Percentiles rank a stretch among this genome's conserved stretches.
phyloP scores from a whole-genome alignment of 805 yeast genomes.

The Saccharomycopsis schoenii region DNA sequence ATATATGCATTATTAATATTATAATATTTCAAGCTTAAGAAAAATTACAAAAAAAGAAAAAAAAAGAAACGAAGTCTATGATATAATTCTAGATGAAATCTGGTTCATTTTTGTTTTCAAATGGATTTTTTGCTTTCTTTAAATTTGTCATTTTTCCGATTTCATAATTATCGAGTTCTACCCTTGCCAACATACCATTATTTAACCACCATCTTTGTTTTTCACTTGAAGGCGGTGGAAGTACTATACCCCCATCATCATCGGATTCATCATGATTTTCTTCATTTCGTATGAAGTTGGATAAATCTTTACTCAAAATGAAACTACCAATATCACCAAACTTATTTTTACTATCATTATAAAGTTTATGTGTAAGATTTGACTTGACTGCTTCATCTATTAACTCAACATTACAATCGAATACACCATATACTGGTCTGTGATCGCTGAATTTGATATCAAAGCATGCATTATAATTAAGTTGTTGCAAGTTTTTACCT shows the following conservation, averaged over 20 bases:
- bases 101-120: slow-evolving; percentile 40
- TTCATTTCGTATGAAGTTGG: slow-evolving; percentile 20
- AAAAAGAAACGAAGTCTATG: not conserved
- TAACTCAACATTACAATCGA: slow-evolving; percentile 51
- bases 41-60: not conserved
- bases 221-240: slow-evolving; percentile 89
- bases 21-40: not conserved
- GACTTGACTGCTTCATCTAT: slow-evolving; percentile 49
- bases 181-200: slow-evolving; percentile 65
- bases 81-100: slow-evolving; percentile 33
- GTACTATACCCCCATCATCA: slow-evolving; percentile 23
- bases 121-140: slow-evolving; percentile 61
- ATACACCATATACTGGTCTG: slow-evolving; percentile 75
- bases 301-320: slow-evolving; percentile 10
- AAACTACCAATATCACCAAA: slow-evolving; percentile 33
- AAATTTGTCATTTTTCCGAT: slow-evolving; percentile 56
- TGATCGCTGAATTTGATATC: slow-evolving; percentile 73
- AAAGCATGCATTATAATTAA: slow-evolving; percentile 48
- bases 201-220: slow-evolving; percentile 86
- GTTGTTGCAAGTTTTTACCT: slow-evolving; percentile 48
- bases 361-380: slow-evolving; percentile 42
- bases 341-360: slow-evolving; percentile 40
- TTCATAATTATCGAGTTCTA: slow-evolving; percentile 32
- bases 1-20: not conserved
- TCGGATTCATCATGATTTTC: slow-evolving; percentile 22